Evolutionary conservation across 2,329 filamentous ascomycete species (phyloP).

Genomic region (Penicillium sumatraense): DNA sequence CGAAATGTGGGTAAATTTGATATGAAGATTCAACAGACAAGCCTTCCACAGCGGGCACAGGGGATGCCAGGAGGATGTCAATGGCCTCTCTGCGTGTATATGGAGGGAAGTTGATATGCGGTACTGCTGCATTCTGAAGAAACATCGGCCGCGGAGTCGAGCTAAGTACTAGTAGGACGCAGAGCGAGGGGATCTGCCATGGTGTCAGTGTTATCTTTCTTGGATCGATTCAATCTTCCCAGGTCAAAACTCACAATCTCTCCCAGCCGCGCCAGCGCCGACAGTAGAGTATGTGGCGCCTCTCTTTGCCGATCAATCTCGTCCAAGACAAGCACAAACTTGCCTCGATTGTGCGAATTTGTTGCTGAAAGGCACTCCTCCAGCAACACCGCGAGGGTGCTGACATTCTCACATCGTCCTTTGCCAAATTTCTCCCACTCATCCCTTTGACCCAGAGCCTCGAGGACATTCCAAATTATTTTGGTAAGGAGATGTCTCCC

Average conservation of each 20-base stretch:
- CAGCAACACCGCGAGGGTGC: conserved; percentile 75
- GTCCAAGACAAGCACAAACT: conserved; percentile 85
- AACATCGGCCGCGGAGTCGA: conserved; percentile 68
- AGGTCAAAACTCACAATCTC: conserved; percentile 67
- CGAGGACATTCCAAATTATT: conserved; percentile 47
- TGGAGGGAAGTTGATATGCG: conserved; percentile 80
- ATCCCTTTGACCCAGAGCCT: conserved; percentile 39
- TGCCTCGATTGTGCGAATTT: conserved; percentile 43
- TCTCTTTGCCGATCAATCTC: conserved; percentile 85
- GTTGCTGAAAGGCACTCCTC: conserved; percentile 45
- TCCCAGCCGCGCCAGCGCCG: conserved; percentile 78
- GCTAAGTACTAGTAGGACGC: conserved; percentile 76
- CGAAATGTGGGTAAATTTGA: conserved; percentile 68
- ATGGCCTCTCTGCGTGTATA: conserved; percentile 83
- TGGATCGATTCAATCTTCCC: not conserved
- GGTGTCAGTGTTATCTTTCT: conserved; percentile 16
- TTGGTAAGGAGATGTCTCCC: conserved; percentile 51
- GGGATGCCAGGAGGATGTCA: conserved; percentile 69
- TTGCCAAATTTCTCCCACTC: conserved; percentile 54
- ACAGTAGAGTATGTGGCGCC: conserved; percentile 74
- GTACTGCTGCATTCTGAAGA: conserved; percentile 70
- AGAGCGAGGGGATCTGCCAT: conserved; percentile 74
- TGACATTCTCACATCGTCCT: conserved; percentile 77
- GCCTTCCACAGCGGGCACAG: conserved; percentile 44
- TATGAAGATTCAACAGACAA: conserved; percentile 32